Base-by-base conservation (phyloP, 148 eudicot genomes). In the Vaccinium vitisidaea region DNA sequence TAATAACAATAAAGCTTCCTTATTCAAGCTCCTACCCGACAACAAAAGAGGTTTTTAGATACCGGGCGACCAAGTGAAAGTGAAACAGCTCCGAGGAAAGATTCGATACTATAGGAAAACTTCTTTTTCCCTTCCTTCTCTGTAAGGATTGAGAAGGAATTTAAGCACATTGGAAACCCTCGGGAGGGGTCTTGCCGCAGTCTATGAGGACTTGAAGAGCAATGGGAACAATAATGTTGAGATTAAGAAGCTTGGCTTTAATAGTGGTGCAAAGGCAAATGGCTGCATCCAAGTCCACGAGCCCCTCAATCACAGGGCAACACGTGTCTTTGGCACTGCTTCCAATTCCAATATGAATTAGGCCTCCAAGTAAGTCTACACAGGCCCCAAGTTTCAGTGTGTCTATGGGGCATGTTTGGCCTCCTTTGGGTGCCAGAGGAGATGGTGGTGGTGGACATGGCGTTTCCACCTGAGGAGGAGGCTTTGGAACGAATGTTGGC, bases 251-350 rank as follows among this genome's bases (percentile, higher is more conserved):
- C 85, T 92, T 93, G 25, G 87, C 85, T 50, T 84, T 94, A 12
- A 93, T 89, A 30, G 94, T 92, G 15, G 95, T 94, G 86, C 98
- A 94, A 4, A 94, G 89, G 61, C 98, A 94, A 1, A 93, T 78
- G 1, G 94, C 98, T 0, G 98, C 98, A 65, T 94, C 98, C 2
- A 93, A 80, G 21, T 86, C 95, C 32, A 87, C 82, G 2, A 94
- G 88, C 16, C 95, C 98, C 36, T 84, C 86, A 1, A 94, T 84
- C 7, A 94, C 86, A 2, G 98, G 98, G 30, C 98, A 93, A 43
- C 98, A 94, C 0, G 87, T 76, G 52, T 88, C 87, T 73, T 90
- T 90, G 0, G 91, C 94, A 18, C 67, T 86, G 80, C 88, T 36
- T 1, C 98, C 95, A 19, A 94, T 75, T 6, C 95, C 95, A 58